phyloP scores from a whole-genome alignment of 371 early-diverging fungal species.

The Funneliformis caledonium region DNA sequence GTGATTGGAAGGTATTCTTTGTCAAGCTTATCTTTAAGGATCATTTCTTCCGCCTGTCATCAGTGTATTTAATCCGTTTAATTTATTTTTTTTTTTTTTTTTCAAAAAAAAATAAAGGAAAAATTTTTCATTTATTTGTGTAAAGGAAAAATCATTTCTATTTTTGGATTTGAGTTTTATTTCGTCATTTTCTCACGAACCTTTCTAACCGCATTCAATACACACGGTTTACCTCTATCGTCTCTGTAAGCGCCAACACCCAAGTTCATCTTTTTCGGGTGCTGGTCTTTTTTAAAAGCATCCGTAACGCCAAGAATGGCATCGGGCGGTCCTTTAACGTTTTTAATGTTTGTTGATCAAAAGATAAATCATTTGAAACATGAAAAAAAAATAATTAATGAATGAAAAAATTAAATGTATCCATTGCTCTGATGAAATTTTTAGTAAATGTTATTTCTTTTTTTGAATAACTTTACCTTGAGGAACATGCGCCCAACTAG shows the following conservation, averaged over 20 bases:
- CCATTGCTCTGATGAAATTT: too few relatives aligned
- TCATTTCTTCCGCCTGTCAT: conserved; percentile 77
- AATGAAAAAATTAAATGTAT: too few relatives aligned
- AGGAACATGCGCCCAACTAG: conserved; percentile 80
- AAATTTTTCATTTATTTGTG: too few relatives aligned
- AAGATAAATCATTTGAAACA: neutral
- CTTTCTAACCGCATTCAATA: conserved; percentile 86
- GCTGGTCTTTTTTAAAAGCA: conserved; percentile 92
- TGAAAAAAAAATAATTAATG: too few relatives aligned
- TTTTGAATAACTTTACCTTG: conserved; percentile 57
- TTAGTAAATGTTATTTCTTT: neutral
- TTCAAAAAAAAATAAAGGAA: neutral
- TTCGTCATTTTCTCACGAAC: conserved; percentile 46
- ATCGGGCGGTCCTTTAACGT: conserved; percentile 85
- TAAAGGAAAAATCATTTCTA: conserved; percentile 8
- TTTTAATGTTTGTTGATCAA: conserved; percentile 4
- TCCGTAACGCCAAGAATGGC: conserved; percentile 96
- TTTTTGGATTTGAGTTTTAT: neutral
- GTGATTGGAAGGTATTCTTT: conserved; percentile 98
- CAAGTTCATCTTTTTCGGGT: conserved; percentile 95
- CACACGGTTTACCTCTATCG: conserved; percentile 92
- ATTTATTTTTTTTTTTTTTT: neutral
- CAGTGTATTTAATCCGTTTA: neutral
- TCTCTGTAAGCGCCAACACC: conserved; percentile 98
- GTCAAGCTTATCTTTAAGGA: conserved; percentile 73